Base-by-base conservation (phyloP, 352 stramenopile species). In the Nothophytophthora sp. region DNA sequence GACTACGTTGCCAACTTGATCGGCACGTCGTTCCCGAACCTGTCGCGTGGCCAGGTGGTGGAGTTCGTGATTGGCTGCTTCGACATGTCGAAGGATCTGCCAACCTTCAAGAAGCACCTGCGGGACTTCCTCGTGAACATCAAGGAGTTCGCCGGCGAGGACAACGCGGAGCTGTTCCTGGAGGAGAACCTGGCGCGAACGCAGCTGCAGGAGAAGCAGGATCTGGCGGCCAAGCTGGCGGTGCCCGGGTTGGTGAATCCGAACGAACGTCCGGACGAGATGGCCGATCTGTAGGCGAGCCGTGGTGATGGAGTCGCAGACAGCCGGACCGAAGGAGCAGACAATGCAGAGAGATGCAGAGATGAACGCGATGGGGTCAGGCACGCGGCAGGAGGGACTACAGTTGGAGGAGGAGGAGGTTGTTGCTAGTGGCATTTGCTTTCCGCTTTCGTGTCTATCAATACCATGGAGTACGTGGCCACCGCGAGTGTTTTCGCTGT, bases 101-200 rank as follows among this genome's bases (percentile, higher is more conserved):
- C 85, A 38, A 92, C 92, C 34, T 99, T 99, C 78, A 99, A 99
- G 81, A 98, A 97, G 51, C 97, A 99, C 70, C 66, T 99, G 58
- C 90, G 98, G 56, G 97, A 99, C 70, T 99, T 99, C 78, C 86
- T 99, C 23, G 97, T 99, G 46, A 95, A 98, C 57, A 81, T 99
- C 46, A 99, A 92, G 65, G 97, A 99, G 68, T 99, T 99, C 70
- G 96, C 84, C 7, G 80, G 84, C 4, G 96, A 99, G 78, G 96
- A 99, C 72, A 99, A 99, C 67, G 90, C 86, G 30, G 96, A 98
- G 38, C 73, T 99, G 44, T 99, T 96, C 70, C 68, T 95, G 35
- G 97, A 99, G 73, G 97, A 99, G 67, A 93, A 89, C 54, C 72
- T 98, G 40, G 82, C 81, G 39, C 82, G 90, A 43, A 83, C 81